Percentiles rank a stretch among this genome's conserved stretches.
These are phyloP conservation scores for Capniomyces stellatus DNA, from an alignment of 371 early-diverging fungal genomes.

Conservation along the genomic window DNA sequence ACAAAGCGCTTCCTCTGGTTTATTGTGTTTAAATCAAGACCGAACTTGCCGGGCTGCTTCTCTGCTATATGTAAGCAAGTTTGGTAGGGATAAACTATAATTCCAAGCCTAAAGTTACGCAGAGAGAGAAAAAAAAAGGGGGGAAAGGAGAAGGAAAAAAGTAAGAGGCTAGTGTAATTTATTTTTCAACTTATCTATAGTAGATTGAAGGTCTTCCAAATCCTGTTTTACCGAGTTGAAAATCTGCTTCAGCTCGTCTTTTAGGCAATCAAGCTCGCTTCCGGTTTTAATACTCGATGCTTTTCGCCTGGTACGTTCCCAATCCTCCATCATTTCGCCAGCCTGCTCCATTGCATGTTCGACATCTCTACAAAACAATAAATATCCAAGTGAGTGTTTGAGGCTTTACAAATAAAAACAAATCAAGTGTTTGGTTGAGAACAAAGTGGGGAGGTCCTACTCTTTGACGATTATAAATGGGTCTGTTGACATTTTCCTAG, in stretches of 20 bases:
- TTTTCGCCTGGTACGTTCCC: constrained; percentile 12
- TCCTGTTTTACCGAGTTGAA: constrained; percentile 3
- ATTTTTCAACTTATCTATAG: constrained; percentile 2
- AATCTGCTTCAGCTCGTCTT: constrained; percentile 8
- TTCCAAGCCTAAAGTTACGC: neutral
- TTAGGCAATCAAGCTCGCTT: constrained; percentile 20
- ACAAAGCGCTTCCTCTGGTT: constrained; percentile 17
- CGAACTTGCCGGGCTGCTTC: constrained; percentile 17
- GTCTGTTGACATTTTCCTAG: constrained; percentile 9
- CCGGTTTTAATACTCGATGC: constrained; percentile 16
- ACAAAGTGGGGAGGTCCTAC: constrained; percentile 5
- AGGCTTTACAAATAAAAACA: neutral
- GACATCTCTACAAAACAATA: constrained; percentile 13
- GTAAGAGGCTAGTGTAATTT: too few relatives aligned
- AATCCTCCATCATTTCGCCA: constrained; percentile 15
- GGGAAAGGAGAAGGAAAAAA: too few relatives aligned
- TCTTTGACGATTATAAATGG: constrained; percentile 25
- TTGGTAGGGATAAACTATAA: neutral
- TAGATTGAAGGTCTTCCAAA: constrained; percentile 1
- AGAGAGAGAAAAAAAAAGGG: too few relatives aligned
- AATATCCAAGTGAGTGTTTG: too few relatives aligned
- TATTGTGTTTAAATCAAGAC: constrained; percentile 10
- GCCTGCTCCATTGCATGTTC: constrained; percentile 21
- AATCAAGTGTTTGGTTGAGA: neutral
- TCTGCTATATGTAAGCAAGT: constrained; percentile 12